Percentiles rank a stretch among this genome's conserved stretches.
Evolutionary conservation across 192 early-diverging fungal genomes (phyloP).

Genomic region (Chytriomyces confervae): DNA sequence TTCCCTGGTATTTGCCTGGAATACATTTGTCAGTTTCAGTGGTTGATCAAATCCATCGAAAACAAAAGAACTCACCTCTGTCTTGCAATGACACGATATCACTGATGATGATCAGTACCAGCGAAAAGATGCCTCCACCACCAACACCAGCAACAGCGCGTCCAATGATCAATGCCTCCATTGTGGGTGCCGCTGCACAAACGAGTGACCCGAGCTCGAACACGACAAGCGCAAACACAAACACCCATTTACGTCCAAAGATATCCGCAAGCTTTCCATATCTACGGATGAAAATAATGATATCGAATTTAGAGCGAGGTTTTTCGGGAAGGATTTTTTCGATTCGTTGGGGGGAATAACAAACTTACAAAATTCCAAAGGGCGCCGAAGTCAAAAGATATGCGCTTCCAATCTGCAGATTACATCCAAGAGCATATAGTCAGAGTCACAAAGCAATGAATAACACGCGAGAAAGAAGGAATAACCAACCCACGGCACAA

Average conservation of each 20-base stretch:
- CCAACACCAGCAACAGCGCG: conserved; percentile 49
- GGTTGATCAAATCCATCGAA: too few relatives aligned
- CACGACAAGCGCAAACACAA: conserved; percentile 72
- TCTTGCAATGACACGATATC: conserved; percentile 77
- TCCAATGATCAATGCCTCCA: conserved; percentile 66
- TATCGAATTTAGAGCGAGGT: background rate
- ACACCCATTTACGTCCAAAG: conserved; percentile 75
- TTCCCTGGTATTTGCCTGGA: conserved; percentile 58
- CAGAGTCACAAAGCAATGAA: too few relatives aligned
- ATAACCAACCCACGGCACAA: conserved; percentile 82
- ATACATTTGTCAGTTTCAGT: too few relatives aligned
- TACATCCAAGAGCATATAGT: too few relatives aligned
- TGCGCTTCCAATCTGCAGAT: conserved; percentile 49
- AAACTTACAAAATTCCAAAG: conserved; percentile 50
- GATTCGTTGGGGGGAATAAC: conserved; percentile 34
- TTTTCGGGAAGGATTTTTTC: background rate
- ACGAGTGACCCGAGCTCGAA: conserved; percentile 72
- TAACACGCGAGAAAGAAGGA: conserved; percentile 64
- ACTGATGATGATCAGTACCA: conserved; percentile 52
- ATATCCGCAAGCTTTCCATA: conserved; percentile 89
- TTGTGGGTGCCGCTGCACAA: conserved; percentile 45
- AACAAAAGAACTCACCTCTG: conserved; percentile 63
- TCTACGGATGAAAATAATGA: background rate
- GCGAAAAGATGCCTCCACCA: conserved; percentile 44
- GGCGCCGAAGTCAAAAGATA: conserved; percentile 74